phyloP scores from a whole-genome alignment of 306 rosid species.

The Styphnolobium japonicum region DNA sequence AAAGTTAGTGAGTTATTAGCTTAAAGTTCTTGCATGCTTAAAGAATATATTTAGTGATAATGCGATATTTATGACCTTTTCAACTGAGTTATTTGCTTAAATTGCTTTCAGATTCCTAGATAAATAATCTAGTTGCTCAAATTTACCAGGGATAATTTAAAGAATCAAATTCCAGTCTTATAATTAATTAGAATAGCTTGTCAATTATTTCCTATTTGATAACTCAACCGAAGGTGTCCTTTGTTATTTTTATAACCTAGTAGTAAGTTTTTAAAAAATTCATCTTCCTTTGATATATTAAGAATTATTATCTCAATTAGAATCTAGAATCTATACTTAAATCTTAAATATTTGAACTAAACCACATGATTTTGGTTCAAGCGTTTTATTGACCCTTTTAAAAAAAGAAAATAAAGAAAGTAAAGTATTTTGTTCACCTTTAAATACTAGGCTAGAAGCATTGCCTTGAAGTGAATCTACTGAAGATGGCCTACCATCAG shows the following conservation, averaged over 20 bases:
- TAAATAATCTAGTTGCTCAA: background rate
- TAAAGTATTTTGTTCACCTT: background rate
- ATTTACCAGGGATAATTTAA: background rate
- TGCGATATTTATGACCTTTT: constrained; percentile 19
- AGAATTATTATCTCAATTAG: background rate
- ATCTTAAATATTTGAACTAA: background rate
- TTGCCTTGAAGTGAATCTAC: background rate
- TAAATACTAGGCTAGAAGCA: background rate
- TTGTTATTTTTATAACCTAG: too few species aligned
- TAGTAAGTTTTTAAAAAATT: too few species aligned
- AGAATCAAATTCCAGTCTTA: constrained; percentile 34
- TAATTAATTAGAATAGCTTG: background rate
- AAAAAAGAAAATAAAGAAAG: background rate
- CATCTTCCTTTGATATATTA: background rate
- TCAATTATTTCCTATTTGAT: background rate
- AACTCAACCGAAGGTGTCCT: background rate
- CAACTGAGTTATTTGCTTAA: constrained; percentile 1
- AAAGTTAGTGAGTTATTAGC: too few species aligned
- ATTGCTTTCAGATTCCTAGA: background rate
- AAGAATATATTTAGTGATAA: constrained; percentile 29
- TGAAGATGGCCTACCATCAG: background rate
- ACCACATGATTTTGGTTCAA: background rate
- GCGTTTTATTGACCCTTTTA: background rate
- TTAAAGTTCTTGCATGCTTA: constrained; percentile 26
- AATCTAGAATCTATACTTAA: background rate